A percentile compares a stretch with the other conserved stretches of the same genome.
Conservation (phyloP, 1,139 yeast species). For the Blastobotrys persicus region DNA sequence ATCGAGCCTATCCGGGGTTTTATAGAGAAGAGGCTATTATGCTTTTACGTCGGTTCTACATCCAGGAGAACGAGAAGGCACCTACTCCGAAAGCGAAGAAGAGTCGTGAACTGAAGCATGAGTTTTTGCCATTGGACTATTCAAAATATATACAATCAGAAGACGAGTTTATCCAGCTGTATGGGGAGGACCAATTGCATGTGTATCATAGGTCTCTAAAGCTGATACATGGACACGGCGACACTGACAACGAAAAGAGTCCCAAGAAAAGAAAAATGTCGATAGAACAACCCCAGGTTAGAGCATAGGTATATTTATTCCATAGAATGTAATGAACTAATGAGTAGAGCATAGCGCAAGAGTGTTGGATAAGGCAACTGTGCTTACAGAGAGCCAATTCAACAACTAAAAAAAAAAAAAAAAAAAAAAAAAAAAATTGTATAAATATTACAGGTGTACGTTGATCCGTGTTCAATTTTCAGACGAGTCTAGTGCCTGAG, state of each 20-base stretch:
- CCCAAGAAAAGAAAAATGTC: slow-evolving; percentile 7
- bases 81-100: slow-evolving; percentile 78
- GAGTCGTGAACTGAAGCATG: slow-evolving; percentile 66
- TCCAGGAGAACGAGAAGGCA: slow-evolving; percentile 79
- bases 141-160: slow-evolving; percentile 43
- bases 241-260: background rate
- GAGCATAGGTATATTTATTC: background rate
- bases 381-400: too few species aligned
- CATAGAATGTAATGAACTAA: background rate
- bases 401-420: too few species aligned
- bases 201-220: slow-evolving; percentile 30
- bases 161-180: slow-evolving; percentile 47
- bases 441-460: slow-evolving; percentile 4
- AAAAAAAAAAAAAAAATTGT: too few species aligned
- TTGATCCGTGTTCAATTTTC: background rate
- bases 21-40: slow-evolving; percentile 78
- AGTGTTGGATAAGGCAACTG: too few species aligned
- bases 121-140: slow-evolving; percentile 59
- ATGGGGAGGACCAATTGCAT: slow-evolving; percentile 46
- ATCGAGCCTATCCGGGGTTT: slow-evolving; percentile 72
- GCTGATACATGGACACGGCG: slow-evolving; percentile 6
- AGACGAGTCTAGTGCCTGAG: slow-evolving; percentile 14
- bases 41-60: slow-evolving; percentile 75
- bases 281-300: background rate
- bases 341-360: background rate